Conservation (phyloP, 139 green algal genomes). For the Micractinium conductrix region DNA sequence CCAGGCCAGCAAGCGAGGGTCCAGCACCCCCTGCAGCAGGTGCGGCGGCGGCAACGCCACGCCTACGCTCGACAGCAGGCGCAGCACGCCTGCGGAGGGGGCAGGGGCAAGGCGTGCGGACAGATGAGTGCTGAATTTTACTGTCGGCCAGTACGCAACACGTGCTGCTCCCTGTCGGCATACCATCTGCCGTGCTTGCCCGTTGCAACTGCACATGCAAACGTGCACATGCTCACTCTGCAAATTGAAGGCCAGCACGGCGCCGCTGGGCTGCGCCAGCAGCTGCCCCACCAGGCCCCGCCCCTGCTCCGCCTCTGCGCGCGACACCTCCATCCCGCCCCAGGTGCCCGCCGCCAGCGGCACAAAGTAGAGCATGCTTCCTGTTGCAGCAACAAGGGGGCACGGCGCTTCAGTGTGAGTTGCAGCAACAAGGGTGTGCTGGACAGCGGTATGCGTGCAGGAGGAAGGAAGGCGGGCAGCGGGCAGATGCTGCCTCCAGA, state of each 20-base stretch:
- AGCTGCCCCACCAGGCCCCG: constrained; percentile 2
- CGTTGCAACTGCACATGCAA: not conserved
- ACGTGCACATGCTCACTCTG: constrained; percentile 6
- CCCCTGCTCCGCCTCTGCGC: not conserved
- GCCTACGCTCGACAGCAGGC: not conserved
- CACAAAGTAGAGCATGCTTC: no score
- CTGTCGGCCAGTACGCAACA: no score
- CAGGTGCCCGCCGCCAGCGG: constrained; percentile 5
- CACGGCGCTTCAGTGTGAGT: no score
- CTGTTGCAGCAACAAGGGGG: no score
- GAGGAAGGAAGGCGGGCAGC: no score
- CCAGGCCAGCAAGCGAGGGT: constrained; percentile 43
- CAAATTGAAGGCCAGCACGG: constrained; percentile 19
- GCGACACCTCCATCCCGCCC: constrained; percentile 1
- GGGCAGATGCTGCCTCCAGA: no score
- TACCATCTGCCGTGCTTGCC: no score
- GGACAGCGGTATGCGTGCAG: no score
- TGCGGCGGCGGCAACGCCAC: constrained; percentile 21
- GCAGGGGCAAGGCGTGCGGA: not conserved
- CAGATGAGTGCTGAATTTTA: no score
- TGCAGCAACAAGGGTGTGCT: no score
- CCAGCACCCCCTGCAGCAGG: not conserved
- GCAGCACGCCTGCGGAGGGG: constrained; percentile 26
- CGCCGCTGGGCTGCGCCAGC: not conserved
- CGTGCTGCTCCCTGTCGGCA: no score